Conservation (phyloP, 345 rosid genomes). For the Dipteronia dyeriana region DNA sequence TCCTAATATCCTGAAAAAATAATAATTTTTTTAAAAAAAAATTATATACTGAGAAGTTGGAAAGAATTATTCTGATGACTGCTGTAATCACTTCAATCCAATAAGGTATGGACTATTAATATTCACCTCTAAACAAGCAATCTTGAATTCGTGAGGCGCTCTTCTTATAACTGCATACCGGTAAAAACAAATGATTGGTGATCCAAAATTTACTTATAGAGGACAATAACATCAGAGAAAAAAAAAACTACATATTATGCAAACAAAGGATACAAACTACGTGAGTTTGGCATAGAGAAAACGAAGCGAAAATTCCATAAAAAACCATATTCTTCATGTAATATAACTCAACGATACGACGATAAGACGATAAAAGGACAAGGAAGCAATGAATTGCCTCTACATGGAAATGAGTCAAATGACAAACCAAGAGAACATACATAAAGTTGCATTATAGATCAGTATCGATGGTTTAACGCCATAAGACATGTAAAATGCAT, state of each 20-base stretch:
- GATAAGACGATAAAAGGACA: not conserved
- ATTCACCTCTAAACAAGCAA: constrained; percentile 86
- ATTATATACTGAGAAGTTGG: not conserved
- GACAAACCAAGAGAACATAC: not conserved
- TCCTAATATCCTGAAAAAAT: constrained; percentile 71
- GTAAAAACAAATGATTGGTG: constrained; percentile 2
- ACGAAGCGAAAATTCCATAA: not conserved
- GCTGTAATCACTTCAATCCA: not conserved
- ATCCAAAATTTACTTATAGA: not conserved
- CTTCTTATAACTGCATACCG: constrained; percentile 69
- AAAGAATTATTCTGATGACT: not conserved
- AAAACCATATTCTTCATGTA: not conserved
- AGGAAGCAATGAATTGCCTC: not conserved
- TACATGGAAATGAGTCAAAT: not conserved
- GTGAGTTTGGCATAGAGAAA: not conserved
- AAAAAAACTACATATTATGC: not conserved
- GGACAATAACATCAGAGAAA: not conserved
- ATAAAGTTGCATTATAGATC: not conserved
- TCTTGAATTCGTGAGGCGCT: constrained; percentile 96
- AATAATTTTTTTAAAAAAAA: constrained; percentile 1
- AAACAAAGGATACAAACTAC: not conserved
- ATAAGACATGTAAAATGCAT: not conserved
- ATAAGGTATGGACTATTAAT: constrained; percentile 1
- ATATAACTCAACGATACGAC: not conserved
- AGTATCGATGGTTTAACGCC: no score